phyloP scores from a whole-genome alignment of 2,329 filamentous ascomycete genomes.

The Fusarium tricinctum region DNA sequence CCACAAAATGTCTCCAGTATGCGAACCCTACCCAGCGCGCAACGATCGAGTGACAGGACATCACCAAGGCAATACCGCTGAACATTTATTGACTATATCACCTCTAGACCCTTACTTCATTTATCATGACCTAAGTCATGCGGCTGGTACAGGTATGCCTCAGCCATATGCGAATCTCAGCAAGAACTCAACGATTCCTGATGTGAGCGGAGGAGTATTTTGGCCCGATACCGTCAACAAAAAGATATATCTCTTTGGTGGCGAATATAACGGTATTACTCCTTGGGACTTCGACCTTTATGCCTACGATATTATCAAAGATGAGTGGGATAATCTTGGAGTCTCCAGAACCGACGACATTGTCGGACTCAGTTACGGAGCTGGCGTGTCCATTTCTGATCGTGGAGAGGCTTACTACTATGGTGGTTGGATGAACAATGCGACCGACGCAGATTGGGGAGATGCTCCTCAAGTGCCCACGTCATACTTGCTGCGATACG shows the following conservation, averaged over 20 bases:
- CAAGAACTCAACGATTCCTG: conserved; percentile 70
- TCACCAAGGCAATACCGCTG: not conserved
- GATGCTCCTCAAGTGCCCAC: conserved; percentile 62
- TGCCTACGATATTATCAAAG: conserved; percentile 69
- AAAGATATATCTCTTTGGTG: conserved; percentile 73
- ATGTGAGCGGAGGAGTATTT: conserved; percentile 60
- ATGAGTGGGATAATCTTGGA: conserved; percentile 67
- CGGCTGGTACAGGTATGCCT: conserved; percentile 62
- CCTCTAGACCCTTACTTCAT: conserved; percentile 56
- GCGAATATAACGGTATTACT: conserved; percentile 65
- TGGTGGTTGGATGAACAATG: conserved; percentile 72
- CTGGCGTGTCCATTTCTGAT: conserved; percentile 67
- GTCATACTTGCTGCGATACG: conserved; percentile 67
- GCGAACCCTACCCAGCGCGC: conserved; percentile 44
- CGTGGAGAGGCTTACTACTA: conserved; percentile 72
- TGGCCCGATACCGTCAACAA: conserved; percentile 75
- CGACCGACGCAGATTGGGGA: conserved; percentile 65
- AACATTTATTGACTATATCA: conserved; percentile 18
- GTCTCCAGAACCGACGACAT: conserved; percentile 56
- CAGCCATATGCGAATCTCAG: conserved; percentile 68
- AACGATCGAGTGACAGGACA: not conserved
- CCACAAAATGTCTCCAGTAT: conserved; percentile 69
- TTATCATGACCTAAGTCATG: conserved; percentile 68
- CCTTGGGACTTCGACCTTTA: conserved; percentile 66
- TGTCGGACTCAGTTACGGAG: conserved; percentile 67